These are phyloP conservation scores for Endocalyx cinctus DNA, from an alignment of 2,329 filamentous ascomycete genomes.

Conservation along the genomic window DNA sequence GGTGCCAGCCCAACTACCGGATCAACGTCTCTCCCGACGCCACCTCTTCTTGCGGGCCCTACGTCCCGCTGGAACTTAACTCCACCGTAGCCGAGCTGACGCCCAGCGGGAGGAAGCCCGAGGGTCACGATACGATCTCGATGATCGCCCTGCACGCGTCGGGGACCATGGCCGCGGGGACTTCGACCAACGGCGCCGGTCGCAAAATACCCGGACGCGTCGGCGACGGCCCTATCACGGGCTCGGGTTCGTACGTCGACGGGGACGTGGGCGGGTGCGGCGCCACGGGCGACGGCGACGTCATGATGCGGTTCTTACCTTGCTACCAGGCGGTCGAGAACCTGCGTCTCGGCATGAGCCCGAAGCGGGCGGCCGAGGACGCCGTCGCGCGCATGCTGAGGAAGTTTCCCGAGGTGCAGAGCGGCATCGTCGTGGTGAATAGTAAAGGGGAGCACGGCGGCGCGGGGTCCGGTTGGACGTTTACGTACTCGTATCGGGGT, in stretches of 20 bases:
- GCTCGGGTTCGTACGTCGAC: constrained; percentile 52
- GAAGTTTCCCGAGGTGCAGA: constrained; percentile 41
- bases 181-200: constrained; percentile 50
- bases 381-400: constrained; percentile 44
- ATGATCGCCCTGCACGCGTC: constrained; percentile 40
- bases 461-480: constrained; percentile 50
- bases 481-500: constrained; percentile 48
- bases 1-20: constrained; percentile 49
- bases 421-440: constrained; percentile 48
- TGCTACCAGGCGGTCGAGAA: constrained; percentile 56
- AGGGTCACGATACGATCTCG: constrained; percentile 49
- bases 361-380: constrained; percentile 45
- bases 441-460: constrained; percentile 44
- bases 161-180: constrained; percentile 49
- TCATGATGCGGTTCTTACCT: constrained; percentile 54
- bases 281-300: constrained; percentile 52
- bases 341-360: constrained; percentile 43
- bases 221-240: constrained; percentile 50
- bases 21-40: constrained; percentile 42
- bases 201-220: constrained; percentile 53
- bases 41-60: constrained; percentile 40
- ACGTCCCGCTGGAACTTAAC: constrained; percentile 29
- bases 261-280: constrained; percentile 50
- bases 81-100: constrained; percentile 4
- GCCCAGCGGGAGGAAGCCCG: constrained; percentile 3